Evolutionary conservation across 1,284 basidiomycete species (phyloP).

Genomic region (Boletus calvinii): DNA sequence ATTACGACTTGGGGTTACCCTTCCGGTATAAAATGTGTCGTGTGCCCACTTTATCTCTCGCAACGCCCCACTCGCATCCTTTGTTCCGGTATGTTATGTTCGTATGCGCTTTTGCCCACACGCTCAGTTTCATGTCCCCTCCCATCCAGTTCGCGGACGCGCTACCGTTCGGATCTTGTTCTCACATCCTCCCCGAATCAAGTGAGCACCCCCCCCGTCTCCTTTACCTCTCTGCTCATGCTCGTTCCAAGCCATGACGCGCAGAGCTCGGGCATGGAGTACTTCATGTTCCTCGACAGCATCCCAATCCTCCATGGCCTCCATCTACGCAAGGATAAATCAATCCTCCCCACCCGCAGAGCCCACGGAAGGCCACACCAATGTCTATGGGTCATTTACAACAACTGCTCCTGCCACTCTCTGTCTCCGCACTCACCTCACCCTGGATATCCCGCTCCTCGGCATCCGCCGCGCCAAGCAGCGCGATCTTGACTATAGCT

Average conservation of each 20-base stretch:
- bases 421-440: conserved; percentile 25
- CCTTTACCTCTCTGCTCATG: background rate
- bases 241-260: background rate
- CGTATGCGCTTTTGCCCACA: background rate
- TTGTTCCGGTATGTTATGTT: background rate
- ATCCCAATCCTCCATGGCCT: conserved; percentile 31
- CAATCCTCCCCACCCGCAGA: conserved; percentile 33
- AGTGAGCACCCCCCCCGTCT: background rate
- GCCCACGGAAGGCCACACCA: conserved; percentile 31
- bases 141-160: background rate
- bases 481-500: conserved; percentile 18
- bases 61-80: background rate
- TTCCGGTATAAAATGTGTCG: conserved; percentile 30
- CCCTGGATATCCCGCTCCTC: conserved; percentile 20
- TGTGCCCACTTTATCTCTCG: conserved; percentile 21
- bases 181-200: background rate
- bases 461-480: conserved; percentile 7
- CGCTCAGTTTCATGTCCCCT: background rate
- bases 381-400: conserved; percentile 50
- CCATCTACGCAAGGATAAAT: conserved; percentile 30
- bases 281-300: conserved; percentile 29
- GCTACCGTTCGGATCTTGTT: background rate
- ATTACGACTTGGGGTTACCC: conserved; percentile 18
- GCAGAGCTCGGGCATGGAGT: conserved; percentile 22
- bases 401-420: conserved; percentile 34